Base-by-base conservation (phyloP, 257 asterid species). In the Lavandula angustifolia region DNA sequence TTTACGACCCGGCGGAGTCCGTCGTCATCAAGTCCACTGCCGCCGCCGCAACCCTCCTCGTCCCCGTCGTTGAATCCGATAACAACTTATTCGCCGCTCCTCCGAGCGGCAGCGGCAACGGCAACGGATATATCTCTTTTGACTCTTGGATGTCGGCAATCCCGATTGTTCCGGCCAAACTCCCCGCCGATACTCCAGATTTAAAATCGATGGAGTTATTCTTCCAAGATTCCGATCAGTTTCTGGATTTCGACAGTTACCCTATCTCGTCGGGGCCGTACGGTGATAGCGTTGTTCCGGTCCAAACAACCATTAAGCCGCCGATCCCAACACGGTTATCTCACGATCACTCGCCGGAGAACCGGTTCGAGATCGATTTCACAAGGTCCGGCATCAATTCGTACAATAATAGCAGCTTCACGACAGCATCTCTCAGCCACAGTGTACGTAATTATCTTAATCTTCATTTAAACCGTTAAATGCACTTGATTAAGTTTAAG, bases 221-320 rank as follows among this genome's bases (percentile, higher is more conserved):
- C 13, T 83, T 91, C 46, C 55, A 87, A 40, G 95, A 81, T 7
- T 65, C 92, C 3, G 95, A 85, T 2, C 79, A 72, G 49, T 76
- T 80, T 60, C 81, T 86, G 1, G 95, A 88, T 48, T 86, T 85
- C 64, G 95, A 91, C 5, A 51, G 9, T 43, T 84, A 77, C 65
- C 81, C 76, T 37, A 60, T 76, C 37, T 42, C 82, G 0, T 40
- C 72, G 7, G 84, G 75, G 7, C 75, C 82, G 5, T 77, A 68
- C 49, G 66, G 71, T 40, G 98, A 92, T 66, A 86, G 92, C 48
- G 84, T 92, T 34, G 98, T 92, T 12, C 98, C 96, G 0, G 95
- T 84, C 4, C 95, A 82, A 57, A 42, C 77, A 7, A 60, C 81
- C 5, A 34, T 47, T 44, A 79, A 79, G 22, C 76, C 81, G 11